Base-by-base conservation (phyloP, 2,329 filamentous ascomycete species). In the Aspergillus pseudoviridinutans region DNA sequence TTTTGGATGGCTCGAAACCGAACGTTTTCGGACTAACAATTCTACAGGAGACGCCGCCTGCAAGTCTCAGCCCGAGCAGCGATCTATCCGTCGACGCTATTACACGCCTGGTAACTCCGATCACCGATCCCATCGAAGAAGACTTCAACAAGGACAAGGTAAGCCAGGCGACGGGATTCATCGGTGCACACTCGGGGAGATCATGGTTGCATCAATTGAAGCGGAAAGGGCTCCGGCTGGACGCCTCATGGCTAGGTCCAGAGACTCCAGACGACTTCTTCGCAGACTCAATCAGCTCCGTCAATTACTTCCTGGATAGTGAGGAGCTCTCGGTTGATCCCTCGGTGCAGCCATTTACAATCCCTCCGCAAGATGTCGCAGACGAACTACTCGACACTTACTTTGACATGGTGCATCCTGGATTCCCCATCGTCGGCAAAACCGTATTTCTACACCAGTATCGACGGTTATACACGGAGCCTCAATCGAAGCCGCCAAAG, bases 381-480 rank as follows among this genome's bases (percentile, higher is more conserved):
- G 69, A 75, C 51, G 64, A 66, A 32, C 66, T 77, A 14, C 65
- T 78, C 52, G 65, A 71, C 46, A 66, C 67, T 22, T 78, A 74
- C 47, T 71, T 78, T 50, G 58, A 66, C 5, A 67, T 67, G 6
- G 66, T 76, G 35, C 72, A 78, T 52, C 66, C 71, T 1, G 68
- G 70, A 8, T 77, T 78, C 51, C 75, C 76, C 1, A 70, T 78
- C 29, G 63, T 78, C 46, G 69, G 70, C 50, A 70, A 67, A 54
- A 51, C 65, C 2, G 68, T 71, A n/a, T 76, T 78, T 50, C 62
- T 68, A 28, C 61, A 58, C 22, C 74, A 76, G 51, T 74, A 72
- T 52, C 63, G 67, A 50, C 64, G 65, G 7, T 69, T 71, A 29
- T 69, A 64, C 41, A 60, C 63, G n/a, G 56, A 54, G 22, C 57